Conservation (phyloP, 2,329 filamentous ascomycete species). For the Aspergillus fumigatiaffinis region DNA sequence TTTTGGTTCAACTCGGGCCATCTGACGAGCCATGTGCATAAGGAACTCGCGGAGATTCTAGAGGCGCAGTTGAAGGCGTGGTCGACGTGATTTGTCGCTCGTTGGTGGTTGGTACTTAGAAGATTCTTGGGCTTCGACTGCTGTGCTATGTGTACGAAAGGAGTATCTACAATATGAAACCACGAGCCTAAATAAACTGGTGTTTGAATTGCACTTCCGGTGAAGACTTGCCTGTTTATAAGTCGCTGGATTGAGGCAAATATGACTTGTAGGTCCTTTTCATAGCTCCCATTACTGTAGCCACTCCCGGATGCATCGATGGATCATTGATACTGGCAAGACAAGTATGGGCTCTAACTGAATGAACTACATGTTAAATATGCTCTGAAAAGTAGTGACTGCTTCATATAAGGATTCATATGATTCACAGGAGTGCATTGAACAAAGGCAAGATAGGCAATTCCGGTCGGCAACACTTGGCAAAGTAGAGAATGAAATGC, state of each 20-base stretch:
- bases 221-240: background rate
- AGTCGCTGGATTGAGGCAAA: background rate
- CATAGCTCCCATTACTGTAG: background rate
- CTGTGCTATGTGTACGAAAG: too few relatives aligned
- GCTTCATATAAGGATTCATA: too few relatives aligned
- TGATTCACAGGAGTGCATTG: too few relatives aligned
- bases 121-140: background rate
- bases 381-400: too few relatives aligned
- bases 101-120: background rate
- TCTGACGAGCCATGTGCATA: conserved; percentile 42
- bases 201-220: too few relatives aligned
- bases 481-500: too few relatives aligned
- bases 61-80: conserved; percentile 12
- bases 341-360: background rate
- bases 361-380: background rate
- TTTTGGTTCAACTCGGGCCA: conserved; percentile 50
- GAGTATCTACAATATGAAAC: too few relatives aligned
- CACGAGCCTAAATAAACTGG: too few relatives aligned
- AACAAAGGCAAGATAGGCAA: too few relatives aligned
- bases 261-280: background rate
- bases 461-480: too few relatives aligned
- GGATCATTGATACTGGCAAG: background rate
- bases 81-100: background rate
- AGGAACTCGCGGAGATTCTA: conserved; percentile 31
- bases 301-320: background rate